Percentiles rank a stretch among this genome's conserved stretches.
Evolutionary conservation across 1,284 basidiomycete genomes (phyloP).

Genomic region (Termitomyces sp.): DNA sequence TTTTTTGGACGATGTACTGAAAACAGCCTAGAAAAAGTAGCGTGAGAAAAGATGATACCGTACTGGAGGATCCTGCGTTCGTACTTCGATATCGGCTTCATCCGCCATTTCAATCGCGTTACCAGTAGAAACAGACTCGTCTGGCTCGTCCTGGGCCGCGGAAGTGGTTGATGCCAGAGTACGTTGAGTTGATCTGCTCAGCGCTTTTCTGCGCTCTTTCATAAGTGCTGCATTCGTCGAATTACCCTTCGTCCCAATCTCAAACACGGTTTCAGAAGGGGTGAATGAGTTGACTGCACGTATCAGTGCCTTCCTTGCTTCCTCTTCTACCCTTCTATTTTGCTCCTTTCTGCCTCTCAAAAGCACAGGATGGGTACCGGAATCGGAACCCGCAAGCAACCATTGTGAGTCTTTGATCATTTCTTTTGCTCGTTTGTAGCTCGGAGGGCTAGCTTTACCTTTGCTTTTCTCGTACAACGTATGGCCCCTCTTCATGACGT

Average conservation of each 20-base stretch:
- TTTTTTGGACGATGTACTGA: constrained; percentile 53
- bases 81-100: constrained; percentile 71
- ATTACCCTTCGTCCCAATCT: constrained; percentile 77
- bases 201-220: constrained; percentile 82
- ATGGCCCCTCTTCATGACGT: constrained; percentile 88
- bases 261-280: constrained; percentile 90
- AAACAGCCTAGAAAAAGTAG: constrained; percentile 55
- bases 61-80: constrained; percentile 18
- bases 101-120: constrained; percentile 65
- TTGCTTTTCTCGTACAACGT: constrained; percentile 93
- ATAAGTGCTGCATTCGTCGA: constrained; percentile 72
- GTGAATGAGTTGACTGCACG: constrained; percentile 78
- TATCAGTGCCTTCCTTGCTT: constrained; percentile 66
- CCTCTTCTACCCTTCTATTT: constrained; percentile 37
- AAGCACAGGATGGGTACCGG: constrained; percentile 67
- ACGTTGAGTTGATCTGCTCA: constrained; percentile 59
- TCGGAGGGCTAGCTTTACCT: constrained; percentile 82
- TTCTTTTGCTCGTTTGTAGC: constrained; percentile 86
- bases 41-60: background rate
- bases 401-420: constrained; percentile 74
- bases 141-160: constrained; percentile 34
- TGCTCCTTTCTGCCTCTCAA: constrained; percentile 32
- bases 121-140: constrained; percentile 25
- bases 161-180: constrained; percentile 32
- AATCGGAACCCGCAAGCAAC: constrained; percentile 67